phyloP scores from a whole-genome alignment of 1,284 basidiomycete species.

The Papiliotrema nemorosa region DNA sequence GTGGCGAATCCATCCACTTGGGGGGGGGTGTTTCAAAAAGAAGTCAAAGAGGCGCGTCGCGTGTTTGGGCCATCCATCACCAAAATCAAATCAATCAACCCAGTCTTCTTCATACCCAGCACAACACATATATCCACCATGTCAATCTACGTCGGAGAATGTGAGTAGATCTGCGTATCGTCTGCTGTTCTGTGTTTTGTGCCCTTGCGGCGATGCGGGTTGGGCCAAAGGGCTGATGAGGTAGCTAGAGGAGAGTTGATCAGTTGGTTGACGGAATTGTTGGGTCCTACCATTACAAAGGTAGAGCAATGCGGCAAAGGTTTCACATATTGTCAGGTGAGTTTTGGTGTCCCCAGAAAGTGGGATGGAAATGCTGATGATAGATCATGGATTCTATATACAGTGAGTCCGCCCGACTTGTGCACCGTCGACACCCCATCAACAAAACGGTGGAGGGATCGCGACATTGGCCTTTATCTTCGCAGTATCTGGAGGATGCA shows the following conservation, averaged over 20 bases:
- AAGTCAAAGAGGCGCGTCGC: not conserved
- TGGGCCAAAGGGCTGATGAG: not conserved
- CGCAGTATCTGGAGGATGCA: too few species aligned
- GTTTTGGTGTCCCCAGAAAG: slow-evolving; percentile 3
- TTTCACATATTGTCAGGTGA: slow-evolving; percentile 76
- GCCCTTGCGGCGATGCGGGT: not conserved
- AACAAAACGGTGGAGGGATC: too few species aligned
- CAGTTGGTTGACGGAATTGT: slow-evolving; percentile 89
- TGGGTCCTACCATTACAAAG: slow-evolving; percentile 76
- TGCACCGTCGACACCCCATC: too few species aligned
- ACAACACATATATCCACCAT: slow-evolving; percentile 12
- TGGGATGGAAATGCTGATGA: slow-evolving; percentile 3
- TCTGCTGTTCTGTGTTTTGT: not conserved
- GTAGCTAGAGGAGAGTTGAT: slow-evolving; percentile 74
- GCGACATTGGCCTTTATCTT: too few species aligned
- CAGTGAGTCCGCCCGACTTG: slow-evolving; percentile 54
- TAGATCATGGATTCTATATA: slow-evolving; percentile 86
- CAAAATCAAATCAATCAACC: not conserved
- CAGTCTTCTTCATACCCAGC: not conserved
- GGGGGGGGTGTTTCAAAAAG: too few species aligned
- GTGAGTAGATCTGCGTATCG: slow-evolving; percentile 20
- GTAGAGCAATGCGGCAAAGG: slow-evolving; percentile 91
- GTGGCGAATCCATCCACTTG: not conserved
- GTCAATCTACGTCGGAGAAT: slow-evolving; percentile 44
- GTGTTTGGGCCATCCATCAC: not conserved